Evolutionary conservation across 352 stramenopile species (phyloP).

Genomic region (Pythium scleroteichum): DNA sequence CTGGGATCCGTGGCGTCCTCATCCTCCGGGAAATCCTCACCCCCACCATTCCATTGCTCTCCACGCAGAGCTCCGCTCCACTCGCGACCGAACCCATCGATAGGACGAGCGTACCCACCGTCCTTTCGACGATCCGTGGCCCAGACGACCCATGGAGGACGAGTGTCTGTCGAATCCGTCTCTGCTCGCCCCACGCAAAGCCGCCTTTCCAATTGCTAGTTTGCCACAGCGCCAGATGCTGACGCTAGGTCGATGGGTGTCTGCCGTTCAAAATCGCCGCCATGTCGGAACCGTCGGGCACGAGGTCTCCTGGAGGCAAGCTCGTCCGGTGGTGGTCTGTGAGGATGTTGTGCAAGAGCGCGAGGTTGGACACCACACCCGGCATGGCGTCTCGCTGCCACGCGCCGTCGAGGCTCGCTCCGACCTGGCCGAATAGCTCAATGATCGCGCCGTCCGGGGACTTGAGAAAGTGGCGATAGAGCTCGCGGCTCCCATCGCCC

Average conservation of each 20-base stretch:
- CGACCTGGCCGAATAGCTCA: constrained; percentile 81
- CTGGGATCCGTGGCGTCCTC: too few species aligned
- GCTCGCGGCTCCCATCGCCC: constrained; percentile 34
- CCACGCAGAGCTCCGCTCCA: too few species aligned
- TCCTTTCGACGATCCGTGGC: too few species aligned
- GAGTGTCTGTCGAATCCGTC: too few species aligned
- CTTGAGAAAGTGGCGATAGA: constrained; percentile 90
- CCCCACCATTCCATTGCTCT: too few species aligned
- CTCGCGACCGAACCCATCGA: too few species aligned
- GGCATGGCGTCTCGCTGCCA: constrained; percentile 38
- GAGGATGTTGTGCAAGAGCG: constrained; percentile 56
- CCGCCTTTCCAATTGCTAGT: too few species aligned
- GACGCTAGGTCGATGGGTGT: not conserved
- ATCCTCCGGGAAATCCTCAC: too few species aligned
- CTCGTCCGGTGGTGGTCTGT: constrained; percentile 35
- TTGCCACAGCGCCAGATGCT: not conserved
- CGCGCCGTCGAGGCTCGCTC: constrained; percentile 32
- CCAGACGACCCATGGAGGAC: too few species aligned
- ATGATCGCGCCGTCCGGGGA: constrained; percentile 80
- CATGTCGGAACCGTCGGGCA: not conserved
- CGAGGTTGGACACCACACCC: constrained; percentile 35
- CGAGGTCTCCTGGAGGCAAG: not conserved
- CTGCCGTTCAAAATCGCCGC: constrained; percentile 8
- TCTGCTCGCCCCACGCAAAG: too few species aligned
- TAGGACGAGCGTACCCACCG: too few species aligned